Base-by-base conservation (phyloP, 345 rosid genomes). In the Aquilaria malaccensis region DNA sequence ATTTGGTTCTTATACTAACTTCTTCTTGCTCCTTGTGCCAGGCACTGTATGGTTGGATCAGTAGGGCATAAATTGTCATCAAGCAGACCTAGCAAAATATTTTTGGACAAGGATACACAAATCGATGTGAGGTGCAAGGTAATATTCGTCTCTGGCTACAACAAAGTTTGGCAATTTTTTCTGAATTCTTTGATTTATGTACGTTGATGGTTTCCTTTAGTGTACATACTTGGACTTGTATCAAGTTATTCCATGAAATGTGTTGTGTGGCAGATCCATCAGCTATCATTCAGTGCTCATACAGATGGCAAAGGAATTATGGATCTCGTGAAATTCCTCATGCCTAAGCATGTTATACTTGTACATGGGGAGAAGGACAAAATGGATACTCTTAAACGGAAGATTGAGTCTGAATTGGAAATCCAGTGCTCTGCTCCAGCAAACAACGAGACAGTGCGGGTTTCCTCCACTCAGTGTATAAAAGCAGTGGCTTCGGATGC, bases 91-190 rank as follows among this genome's bases (percentile, higher is more conserved):
- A 79, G 92, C 4, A 89, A 84, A 61, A 83, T 94, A 56, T 79
- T 80, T 68, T 71, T 94, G 77, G 96, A 94, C 69, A 93, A 83
- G 69, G 85, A 85, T 64, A 90, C 85, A 22, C 86, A 79, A 68
- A 83, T 94, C 51, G 93, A 88, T 60, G 97, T 94, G 65, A 84
- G 85, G 73, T 94, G 99, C 83, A 85, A 89, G 98, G 98, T 92
- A 55, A 47, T 60, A 10, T 53, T 70, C 47, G 41, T 66, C 61
- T 50, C 58, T 31, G 15, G 15, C 32, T 52, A 30, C 45, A 55
- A 30, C 59, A 13, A 11, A 32, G 58, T 29, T 22, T 22, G 2
- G 33, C 43, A 37, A 37, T 37, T 37, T 37, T 22, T 22, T 37
- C 5, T 37, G 43, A 37, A 37, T 37, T 37, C 43, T 37, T 37